Conservation (phyloP, 2,329 filamentous ascomycete species). For the Cryphonectria carpinicola region DNA sequence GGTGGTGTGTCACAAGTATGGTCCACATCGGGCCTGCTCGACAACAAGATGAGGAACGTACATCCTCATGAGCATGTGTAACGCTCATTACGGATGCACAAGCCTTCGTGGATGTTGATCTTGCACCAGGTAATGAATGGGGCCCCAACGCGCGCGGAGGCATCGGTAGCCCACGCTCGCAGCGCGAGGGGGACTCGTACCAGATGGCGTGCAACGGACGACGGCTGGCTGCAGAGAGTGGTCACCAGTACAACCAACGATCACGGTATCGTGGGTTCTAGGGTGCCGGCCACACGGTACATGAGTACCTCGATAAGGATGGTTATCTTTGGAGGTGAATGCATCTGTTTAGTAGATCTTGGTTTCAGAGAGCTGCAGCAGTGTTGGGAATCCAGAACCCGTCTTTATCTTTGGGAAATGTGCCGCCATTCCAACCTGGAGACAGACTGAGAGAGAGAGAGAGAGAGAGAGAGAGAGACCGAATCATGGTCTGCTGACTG, state of each 20-base stretch:
- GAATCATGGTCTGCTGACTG: background rate
- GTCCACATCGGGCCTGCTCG: background rate
- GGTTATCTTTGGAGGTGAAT: background rate
- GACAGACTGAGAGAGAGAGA: background rate
- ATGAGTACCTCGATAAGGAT: background rate
- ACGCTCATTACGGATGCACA: constrained; percentile 2
- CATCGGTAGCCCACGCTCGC: constrained; percentile 11
- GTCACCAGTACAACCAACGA: constrained; percentile 17
- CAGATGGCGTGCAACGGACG: constrained; percentile 20
- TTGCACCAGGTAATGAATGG: constrained; percentile 13
- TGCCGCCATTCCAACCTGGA: background rate
- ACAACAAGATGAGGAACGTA: constrained; percentile 2
- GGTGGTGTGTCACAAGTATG: constrained; percentile 2
- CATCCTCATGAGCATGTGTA: background rate
- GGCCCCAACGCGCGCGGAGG: constrained; percentile 6
- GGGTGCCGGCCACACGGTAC: background rate
- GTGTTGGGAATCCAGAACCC: background rate
- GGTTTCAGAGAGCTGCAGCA: background rate
- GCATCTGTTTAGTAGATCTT: background rate
- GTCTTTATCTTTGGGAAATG: background rate
- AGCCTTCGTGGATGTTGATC: constrained; percentile 11
- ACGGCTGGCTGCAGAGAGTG: constrained; percentile 23
- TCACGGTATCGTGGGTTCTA: constrained; percentile 19
- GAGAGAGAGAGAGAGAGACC: background rate
- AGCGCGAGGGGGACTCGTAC: constrained; percentile 19